A percentile compares a stretch with the other conserved stretches of the same genome.
Evolutionary conservation across 805 yeast genomes (phyloP).

Genomic region (Candida silvatica): DNA sequence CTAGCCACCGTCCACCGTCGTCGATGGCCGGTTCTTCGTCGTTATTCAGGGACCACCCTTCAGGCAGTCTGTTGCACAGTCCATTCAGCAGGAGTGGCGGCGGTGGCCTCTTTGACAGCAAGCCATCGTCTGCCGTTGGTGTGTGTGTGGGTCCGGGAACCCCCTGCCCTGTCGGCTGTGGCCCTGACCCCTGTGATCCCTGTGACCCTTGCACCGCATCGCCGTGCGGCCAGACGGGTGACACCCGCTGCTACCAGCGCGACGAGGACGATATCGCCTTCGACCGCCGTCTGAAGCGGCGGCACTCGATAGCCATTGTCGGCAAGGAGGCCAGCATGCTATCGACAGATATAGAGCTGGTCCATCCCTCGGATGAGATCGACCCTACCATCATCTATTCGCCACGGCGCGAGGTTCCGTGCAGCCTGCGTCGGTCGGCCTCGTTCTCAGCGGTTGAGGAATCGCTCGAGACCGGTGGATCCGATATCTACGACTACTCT

Average conservation of each 20-base stretch:
- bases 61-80: no score
- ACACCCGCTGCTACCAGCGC: neutral
- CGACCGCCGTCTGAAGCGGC: conserved; percentile 22
- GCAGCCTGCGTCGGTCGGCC: conserved; percentile 21
- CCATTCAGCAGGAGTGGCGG: no score
- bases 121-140: neutral
- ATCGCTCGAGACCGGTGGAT: conserved; percentile 5
- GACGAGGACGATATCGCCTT: conserved; percentile 7
- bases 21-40: no score
- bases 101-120: neutral
- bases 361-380: neutral
- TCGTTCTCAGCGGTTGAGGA: conserved; percentile 25
- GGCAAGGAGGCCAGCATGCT: conserved; percentile 24
- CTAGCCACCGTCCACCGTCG: no score
- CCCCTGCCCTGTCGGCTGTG: no score
- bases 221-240: neutral
- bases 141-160: no score
- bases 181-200: no score
- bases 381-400: neutral
- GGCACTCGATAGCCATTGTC: conserved; percentile 32
- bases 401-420: conserved; percentile 2
- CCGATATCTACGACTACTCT: conserved; percentile 7
- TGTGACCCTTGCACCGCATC: neutral
- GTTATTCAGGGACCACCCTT: no score
- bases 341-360: conserved; percentile 16